Evolutionary conservation across 139 green algal genomes (phyloP).

Genomic region (Picocystis salinarum): DNA sequence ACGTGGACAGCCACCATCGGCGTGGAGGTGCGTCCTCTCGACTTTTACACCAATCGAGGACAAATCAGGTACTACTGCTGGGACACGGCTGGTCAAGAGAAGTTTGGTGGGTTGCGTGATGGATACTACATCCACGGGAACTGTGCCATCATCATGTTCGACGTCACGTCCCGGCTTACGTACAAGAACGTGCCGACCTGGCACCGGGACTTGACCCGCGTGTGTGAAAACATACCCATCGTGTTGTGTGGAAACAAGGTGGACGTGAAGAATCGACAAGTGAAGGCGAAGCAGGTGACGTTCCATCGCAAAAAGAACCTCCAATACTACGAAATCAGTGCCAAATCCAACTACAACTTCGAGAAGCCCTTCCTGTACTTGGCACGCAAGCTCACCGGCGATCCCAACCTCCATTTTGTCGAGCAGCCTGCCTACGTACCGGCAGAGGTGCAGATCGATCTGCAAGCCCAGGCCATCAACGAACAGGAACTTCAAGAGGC

Average conservation of each 20-base stretch:
- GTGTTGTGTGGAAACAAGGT: slow-evolving; percentile 99
- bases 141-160: slow-evolving; percentile 99
- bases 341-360: slow-evolving; percentile 99
- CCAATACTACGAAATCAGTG: slow-evolving; percentile 99
- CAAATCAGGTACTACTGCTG: slow-evolving; percentile 98
- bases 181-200: slow-evolving; percentile 99
- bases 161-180: slow-evolving; percentile 95
- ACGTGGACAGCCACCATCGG: slow-evolving; percentile 96
- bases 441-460: slow-evolving; percentile 83
- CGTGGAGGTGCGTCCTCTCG: slow-evolving; percentile 94
- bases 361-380: slow-evolving; percentile 99
- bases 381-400: slow-evolving; percentile 85
- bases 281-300: slow-evolving; percentile 92
- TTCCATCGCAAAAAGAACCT: slow-evolving; percentile 95
- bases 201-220: slow-evolving; percentile 92
- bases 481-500: slow-evolving; percentile 54
- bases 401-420: slow-evolving; percentile 87
- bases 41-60: slow-evolving; percentile 96
- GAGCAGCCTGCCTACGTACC: slow-evolving; percentile 73
- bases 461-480: slow-evolving; percentile 64
- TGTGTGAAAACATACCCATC: slow-evolving; percentile 99
- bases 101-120: slow-evolving; percentile 94
- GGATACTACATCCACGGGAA: slow-evolving; percentile 98
- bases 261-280: slow-evolving; percentile 98
- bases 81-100: slow-evolving; percentile 88